A percentile compares a stretch with the other conserved stretches of the same genome.
phyloP scores from a whole-genome alignment of 192 early-diverging fungal species.

The Linnemannia zychae region DNA sequence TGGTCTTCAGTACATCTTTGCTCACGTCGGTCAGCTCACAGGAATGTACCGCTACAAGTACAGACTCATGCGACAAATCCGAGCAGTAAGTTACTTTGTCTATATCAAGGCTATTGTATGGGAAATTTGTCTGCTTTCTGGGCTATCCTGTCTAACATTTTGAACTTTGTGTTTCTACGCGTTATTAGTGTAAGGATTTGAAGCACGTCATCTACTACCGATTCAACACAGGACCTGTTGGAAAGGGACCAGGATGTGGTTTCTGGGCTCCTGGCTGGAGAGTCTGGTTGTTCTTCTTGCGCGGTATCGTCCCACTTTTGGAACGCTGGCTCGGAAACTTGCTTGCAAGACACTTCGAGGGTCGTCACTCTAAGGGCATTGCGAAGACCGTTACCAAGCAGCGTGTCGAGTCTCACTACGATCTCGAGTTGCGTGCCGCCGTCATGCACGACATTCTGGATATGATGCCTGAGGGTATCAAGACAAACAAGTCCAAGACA shows the following conservation, averaged over 20 bases:
- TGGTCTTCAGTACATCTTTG: constrained; percentile 98
- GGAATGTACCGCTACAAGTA: constrained; percentile 99
- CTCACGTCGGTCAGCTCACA: constrained; percentile 98
- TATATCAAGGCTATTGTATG: neutral
- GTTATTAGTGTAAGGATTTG: constrained; percentile 82
- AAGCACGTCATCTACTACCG: constrained; percentile 95
- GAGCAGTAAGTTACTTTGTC: constrained; percentile 68
- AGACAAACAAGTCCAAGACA: constrained; percentile 94
- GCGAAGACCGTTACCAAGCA: constrained; percentile 99
- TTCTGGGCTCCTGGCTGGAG: constrained; percentile 99
- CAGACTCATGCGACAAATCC: constrained; percentile 96
- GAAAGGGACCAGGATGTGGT: constrained; percentile 98
- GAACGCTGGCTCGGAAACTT: constrained; percentile 99
- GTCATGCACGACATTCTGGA: constrained; percentile 99
- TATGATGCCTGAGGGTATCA: constrained; percentile 99
- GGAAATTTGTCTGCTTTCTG: neutral
- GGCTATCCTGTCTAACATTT: neutral
- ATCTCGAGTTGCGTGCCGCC: constrained; percentile 96
- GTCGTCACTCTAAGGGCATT: constrained; percentile 95
- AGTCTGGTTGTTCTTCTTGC: constrained; percentile 99
- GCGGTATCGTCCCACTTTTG: constrained; percentile 96
- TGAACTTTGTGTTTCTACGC: neutral
- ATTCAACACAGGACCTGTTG: constrained; percentile 96
- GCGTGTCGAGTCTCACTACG: constrained; percentile 98
- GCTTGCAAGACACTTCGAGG: constrained; percentile 99